phyloP scores from a whole-genome alignment of 768 basidiomycete species.

The Zangia roseola region DNA sequence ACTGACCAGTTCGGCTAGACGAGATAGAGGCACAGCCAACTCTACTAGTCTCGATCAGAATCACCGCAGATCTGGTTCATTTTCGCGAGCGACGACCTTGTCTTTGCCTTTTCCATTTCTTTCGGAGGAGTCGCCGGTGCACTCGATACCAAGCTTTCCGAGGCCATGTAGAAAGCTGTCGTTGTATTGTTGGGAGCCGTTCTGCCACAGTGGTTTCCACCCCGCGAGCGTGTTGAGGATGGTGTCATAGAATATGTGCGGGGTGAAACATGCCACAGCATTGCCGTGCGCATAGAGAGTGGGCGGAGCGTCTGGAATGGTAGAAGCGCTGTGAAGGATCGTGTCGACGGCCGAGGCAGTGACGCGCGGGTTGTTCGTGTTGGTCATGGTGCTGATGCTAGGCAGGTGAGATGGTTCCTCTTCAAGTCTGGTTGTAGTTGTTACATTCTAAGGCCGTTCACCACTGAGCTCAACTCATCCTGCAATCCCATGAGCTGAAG shows the following conservation, averaged over 20 bases:
- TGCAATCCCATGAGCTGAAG: too few relatives aligned
- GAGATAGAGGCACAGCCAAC: slow-evolving; percentile 65
- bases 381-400: slow-evolving; percentile 46
- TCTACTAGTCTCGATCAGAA: slow-evolving; percentile 69
- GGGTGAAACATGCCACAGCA: slow-evolving; percentile 57
- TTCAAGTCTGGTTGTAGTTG: too few relatives aligned
- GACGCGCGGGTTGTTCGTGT: slow-evolving; percentile 48
- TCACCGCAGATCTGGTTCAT: slow-evolving; percentile 41
- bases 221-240: slow-evolving; percentile 58
- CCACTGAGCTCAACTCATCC: neutral
- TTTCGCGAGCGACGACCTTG: slow-evolving; percentile 20
- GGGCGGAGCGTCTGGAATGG: slow-evolving; percentile 16
- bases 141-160: slow-evolving; percentile 33
- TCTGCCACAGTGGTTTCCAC: slow-evolving; percentile 57
- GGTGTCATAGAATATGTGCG: slow-evolving; percentile 64
- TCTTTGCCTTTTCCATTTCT: slow-evolving; percentile 33
- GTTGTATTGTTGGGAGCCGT: slow-evolving; percentile 55
- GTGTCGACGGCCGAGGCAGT: slow-evolving; percentile 38
- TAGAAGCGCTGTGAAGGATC: slow-evolving; percentile 11
- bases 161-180: slow-evolving; percentile 74
- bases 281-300: slow-evolving; percentile 49
- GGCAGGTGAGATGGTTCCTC: slow-evolving; percentile 26
- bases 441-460: slow-evolving; percentile 16
- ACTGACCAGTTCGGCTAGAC: slow-evolving; percentile 69
- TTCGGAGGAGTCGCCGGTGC: slow-evolving; percentile 3